Percentiles rank a stretch among this genome's conserved stretches.
phyloP scores from a whole-genome alignment of 2,329 filamentous ascomycete species.

The Ophiostoma tasmaniense region DNA sequence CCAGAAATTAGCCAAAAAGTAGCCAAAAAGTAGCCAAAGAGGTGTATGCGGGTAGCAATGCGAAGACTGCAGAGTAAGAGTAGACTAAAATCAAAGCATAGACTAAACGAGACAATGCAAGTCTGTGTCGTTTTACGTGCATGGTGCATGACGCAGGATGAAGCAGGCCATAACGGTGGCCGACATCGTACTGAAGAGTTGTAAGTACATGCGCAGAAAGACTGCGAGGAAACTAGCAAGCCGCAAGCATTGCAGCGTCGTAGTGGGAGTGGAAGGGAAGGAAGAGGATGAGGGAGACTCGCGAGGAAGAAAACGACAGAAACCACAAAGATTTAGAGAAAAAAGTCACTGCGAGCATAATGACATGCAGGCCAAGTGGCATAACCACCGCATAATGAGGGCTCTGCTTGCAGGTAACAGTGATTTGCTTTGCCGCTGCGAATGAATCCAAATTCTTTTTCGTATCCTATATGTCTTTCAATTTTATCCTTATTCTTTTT shows the following conservation, averaged over 20 bases:
- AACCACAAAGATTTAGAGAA: background rate
- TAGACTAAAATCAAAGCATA: background rate
- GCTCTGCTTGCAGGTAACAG: background rate
- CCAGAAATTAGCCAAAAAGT: background rate
- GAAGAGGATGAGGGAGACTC: background rate
- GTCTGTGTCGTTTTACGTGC: slow-evolving; percentile 3
- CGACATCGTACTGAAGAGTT: background rate
- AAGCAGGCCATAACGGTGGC: background rate
- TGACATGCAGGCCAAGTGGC: slow-evolving; percentile 2
- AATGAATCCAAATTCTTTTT: background rate
- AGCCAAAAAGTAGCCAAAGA: background rate
- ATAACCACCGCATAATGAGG: background rate
- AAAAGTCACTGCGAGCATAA: background rate
- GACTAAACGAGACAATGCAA: background rate
- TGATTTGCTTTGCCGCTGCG: too few species aligned
- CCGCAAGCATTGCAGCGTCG: background rate
- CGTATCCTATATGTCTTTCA: background rate
- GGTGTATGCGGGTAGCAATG: background rate
- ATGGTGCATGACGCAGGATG: slow-evolving; percentile 9
- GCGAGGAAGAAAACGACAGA: background rate
- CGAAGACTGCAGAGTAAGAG: background rate
- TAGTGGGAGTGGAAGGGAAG: background rate
- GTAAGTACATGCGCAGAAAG: background rate
- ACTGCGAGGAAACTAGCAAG: background rate
- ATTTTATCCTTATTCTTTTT: too few species aligned